These are phyloP conservation scores for Leptomonas pyrrhocoris DNA, from an alignment of 208 protist species.

Conservation along the genomic window DNA sequence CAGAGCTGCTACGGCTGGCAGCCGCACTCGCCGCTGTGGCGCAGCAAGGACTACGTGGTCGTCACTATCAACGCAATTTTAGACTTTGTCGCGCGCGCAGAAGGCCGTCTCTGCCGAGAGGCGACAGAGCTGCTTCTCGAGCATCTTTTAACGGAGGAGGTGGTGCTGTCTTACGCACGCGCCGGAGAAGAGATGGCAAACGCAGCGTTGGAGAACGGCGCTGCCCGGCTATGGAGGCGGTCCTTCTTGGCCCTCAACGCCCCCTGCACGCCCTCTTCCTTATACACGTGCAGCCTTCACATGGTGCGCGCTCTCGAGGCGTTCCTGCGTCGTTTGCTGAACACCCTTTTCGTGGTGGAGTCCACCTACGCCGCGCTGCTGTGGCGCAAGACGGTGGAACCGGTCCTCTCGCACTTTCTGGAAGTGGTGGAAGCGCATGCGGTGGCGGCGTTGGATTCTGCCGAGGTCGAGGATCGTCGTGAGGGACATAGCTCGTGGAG, in stretches of 20 bases:
- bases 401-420: slow-evolving; percentile 23
- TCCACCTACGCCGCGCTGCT: slow-evolving; percentile 13
- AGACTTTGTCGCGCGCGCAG: slow-evolving; percentile 33
- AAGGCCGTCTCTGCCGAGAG: slow-evolving; percentile 21
- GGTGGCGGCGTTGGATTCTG: background rate
- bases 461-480: background rate
- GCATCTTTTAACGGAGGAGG: slow-evolving; percentile 31
- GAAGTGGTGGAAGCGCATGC: slow-evolving; percentile 20
- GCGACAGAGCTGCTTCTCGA: slow-evolving; percentile 27
- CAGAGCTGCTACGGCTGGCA: slow-evolving; percentile 56
- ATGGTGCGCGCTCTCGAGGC: slow-evolving; percentile 64
- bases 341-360: slow-evolving; percentile 34
- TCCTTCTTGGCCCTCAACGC: slow-evolving; percentile 36
- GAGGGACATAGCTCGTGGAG: slow-evolving; percentile 12
- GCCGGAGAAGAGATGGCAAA: slow-evolving; percentile 28
- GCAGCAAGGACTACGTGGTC: slow-evolving; percentile 25
- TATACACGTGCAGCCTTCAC: slow-evolving; percentile 38
- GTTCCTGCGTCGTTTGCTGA: slow-evolving; percentile 45
- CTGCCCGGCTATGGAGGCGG: slow-evolving; percentile 53
- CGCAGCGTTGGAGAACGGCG: slow-evolving; percentile 37
- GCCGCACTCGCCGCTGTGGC: slow-evolving; percentile 29
- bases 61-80: slow-evolving; percentile 48
- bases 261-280: background rate
- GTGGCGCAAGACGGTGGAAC: slow-evolving; percentile 25
- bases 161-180: slow-evolving; percentile 32